Evolutionary conservation across 2,329 filamentous ascomycete species (phyloP).

Genomic region (Trichoderma atroviride): DNA sequence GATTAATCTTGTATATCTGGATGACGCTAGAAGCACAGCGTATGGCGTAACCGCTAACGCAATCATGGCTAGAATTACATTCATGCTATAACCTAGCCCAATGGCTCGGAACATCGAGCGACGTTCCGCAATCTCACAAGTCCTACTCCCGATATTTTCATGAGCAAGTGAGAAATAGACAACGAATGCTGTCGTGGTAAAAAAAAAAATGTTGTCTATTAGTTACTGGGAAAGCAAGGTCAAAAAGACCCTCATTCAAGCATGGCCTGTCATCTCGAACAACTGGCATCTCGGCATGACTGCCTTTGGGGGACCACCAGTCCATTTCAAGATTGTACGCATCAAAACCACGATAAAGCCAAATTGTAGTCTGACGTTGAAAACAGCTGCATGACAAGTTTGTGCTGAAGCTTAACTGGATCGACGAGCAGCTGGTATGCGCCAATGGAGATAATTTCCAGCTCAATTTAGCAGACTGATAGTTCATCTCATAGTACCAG

Average conservation of each 20-base stretch:
- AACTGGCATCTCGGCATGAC: slow-evolving; percentile 58
- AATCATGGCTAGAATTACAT: neutral
- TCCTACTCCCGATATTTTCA: neutral
- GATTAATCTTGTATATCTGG: neutral
- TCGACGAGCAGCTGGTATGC: slow-evolving; percentile 67
- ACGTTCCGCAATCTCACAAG: neutral
- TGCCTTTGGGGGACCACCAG: slow-evolving; percentile 67
- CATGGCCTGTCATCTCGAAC: neutral
- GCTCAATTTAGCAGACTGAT: neutral
- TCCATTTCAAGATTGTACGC: slow-evolving; percentile 67
- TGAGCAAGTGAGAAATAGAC: neutral
- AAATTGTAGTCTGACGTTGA: neutral
- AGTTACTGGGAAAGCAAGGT: neutral
- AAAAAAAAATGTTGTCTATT: neutral
- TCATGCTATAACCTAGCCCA: neutral
- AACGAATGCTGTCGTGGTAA: neutral
- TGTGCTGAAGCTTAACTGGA: slow-evolving; percentile 62
- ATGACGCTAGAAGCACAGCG: neutral
- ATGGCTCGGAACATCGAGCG: neutral
- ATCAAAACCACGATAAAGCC: neutral
- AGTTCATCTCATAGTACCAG: slow-evolving; percentile 56
- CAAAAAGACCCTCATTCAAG: neutral
- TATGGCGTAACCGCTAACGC: neutral
- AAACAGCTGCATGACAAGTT: slow-evolving; percentile 60
- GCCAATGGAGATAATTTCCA: neutral